These are phyloP conservation scores for Knufia fluminis DNA, from an alignment of 2,329 filamentous ascomycete genomes.

Conservation along the genomic window DNA sequence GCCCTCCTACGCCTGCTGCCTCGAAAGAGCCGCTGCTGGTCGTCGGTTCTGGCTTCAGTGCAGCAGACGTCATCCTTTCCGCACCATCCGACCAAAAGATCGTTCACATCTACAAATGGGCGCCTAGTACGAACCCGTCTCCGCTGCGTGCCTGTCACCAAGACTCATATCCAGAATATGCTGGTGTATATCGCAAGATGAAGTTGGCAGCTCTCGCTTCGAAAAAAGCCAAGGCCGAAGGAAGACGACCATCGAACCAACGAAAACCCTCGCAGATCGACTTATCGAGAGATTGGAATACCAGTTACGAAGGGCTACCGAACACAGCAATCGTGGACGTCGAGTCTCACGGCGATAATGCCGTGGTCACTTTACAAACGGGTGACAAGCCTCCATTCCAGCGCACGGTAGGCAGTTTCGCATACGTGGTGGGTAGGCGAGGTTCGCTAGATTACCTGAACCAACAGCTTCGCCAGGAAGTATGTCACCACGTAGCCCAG, in stretches of 20 bases:
- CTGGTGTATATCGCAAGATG: slow-evolving; percentile 51
- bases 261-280: slow-evolving; percentile 38
- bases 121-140: slow-evolving; percentile 45
- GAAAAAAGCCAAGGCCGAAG: slow-evolving; percentile 23
- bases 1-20: not conserved
- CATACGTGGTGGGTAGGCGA: slow-evolving; percentile 49
- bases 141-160: slow-evolving; percentile 51
- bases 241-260: slow-evolving; percentile 22
- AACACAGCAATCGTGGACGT: slow-evolving; percentile 42
- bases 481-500: slow-evolving; percentile 29
- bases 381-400: slow-evolving; percentile 36
- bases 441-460: slow-evolving; percentile 47
- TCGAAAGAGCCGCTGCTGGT: slow-evolving; percentile 41
- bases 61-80: slow-evolving; percentile 52
- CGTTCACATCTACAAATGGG: slow-evolving; percentile 53
- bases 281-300: slow-evolving; percentile 40
- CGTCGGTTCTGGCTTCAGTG: slow-evolving; percentile 53
- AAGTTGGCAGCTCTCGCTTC: slow-evolving; percentile 38
- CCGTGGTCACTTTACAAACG: slow-evolving; percentile 36
- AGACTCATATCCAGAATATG: slow-evolving; percentile 54
- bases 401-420: slow-evolving; percentile 40
- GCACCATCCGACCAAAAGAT: slow-evolving; percentile 42
- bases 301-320: slow-evolving; percentile 46
- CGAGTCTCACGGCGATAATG: slow-evolving; percentile 25
- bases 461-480: slow-evolving; percentile 37